Conservation (phyloP, 2,329 filamentous ascomycete species). For the Gliomastix tumulicola region DNA sequence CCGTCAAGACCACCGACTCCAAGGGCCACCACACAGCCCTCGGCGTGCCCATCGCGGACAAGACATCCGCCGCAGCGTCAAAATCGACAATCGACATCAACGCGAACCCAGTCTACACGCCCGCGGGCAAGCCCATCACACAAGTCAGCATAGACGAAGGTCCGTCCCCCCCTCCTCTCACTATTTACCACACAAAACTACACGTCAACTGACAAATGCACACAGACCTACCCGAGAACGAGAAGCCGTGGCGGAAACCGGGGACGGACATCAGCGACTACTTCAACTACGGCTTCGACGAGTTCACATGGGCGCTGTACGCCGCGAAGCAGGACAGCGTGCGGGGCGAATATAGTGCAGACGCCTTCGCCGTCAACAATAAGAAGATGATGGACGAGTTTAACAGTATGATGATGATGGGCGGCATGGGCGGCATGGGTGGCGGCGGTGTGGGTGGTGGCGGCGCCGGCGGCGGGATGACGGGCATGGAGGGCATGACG, state of each 20-base stretch:
- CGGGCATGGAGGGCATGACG: slow-evolving; percentile 56
- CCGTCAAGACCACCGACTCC: slow-evolving; percentile 24
- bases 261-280: slow-evolving; percentile 94
- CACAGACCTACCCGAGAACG: slow-evolving; percentile 64
- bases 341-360: slow-evolving; percentile 66
- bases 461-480: slow-evolving; percentile 29
- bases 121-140: slow-evolving; percentile 73
- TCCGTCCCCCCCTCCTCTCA: slow-evolving; percentile 15
- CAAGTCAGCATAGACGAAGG: slow-evolving; percentile 68
- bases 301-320: slow-evolving; percentile 96
- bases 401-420: slow-evolving; percentile 62
- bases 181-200: too few relatives aligned
- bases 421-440: slow-evolving; percentile 36
- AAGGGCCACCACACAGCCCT: slow-evolving; percentile 18
- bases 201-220: slow-evolving; percentile 6
- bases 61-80: slow-evolving; percentile 58
- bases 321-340: slow-evolving; percentile 80
- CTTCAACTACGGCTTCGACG: slow-evolving; percentile 98
- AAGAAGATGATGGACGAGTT: slow-evolving; percentile 77
- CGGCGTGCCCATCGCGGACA: slow-evolving; percentile 37
- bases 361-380: slow-evolving; percentile 53
- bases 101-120: slow-evolving; percentile 70
- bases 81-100: slow-evolving; percentile 84
- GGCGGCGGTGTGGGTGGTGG: slow-evolving; percentile 19
- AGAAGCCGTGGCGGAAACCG: slow-evolving; percentile 92